Base-by-base conservation (phyloP, 768 basidiomycete genomes). In the Vararia minispora region DNA sequence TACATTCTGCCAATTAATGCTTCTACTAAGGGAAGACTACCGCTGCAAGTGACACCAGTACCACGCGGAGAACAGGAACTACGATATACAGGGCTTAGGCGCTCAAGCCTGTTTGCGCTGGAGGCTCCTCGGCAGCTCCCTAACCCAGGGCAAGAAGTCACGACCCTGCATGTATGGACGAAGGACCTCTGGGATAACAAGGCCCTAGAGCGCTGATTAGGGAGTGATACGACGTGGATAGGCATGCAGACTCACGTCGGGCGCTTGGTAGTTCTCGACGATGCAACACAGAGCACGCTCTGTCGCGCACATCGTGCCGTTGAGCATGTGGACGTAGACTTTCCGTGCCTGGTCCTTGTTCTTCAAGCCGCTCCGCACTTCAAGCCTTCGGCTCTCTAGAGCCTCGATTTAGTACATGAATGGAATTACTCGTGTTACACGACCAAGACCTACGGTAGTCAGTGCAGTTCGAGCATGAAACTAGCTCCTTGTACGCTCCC, bases 211-310 rank as follows among this genome's bases (percentile, higher is more conserved):
- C 28, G 14, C 16, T 7, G n/a, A 11, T 18, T 14, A 27, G 25
- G 34, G 34, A 17, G 16, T 17, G 34, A 21, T 17, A 17, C 18
- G 34, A 31, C 13, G 28, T 7, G 3, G 6, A 7, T 14, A 26
- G 11, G 23, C 13, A 37, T 28, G 22, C 7, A 12, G 36, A 66
- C 79, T 40, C 52, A 94, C 92, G 35, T 95, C 90, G 0, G 84
- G 71, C 0, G 91, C 97, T 63, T 99, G 95, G 57, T 94, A 90
- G 60, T 98, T 98, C 64, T 99, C 95, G n/a, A 90, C 92, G 40
- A 99, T 52, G 60, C 95, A 98, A 61, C 94, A 98, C 14, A 98
- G 66, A 1, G 95, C 88, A 27, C 95, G 86, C 62, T 94, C 88
- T 1, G 95, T 98, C 1, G 95, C 95, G 51, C 91, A 95, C 31